Conservation (phyloP, 495 filamentous ascomycete species). For the Sabuloglossum arenarium region DNA sequence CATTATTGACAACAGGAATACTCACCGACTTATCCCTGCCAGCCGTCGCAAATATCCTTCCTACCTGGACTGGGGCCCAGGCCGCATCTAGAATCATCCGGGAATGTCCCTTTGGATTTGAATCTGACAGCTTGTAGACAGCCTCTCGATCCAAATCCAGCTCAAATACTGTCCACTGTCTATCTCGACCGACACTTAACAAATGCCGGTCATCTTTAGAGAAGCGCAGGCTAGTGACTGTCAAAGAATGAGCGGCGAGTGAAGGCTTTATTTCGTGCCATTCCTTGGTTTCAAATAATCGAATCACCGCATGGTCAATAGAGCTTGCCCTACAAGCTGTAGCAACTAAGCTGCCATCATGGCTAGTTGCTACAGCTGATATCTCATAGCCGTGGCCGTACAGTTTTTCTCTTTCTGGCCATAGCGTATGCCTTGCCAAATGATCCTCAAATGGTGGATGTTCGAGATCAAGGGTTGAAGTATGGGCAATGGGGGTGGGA, state of each 20-base stretch:
- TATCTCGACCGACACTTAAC: slow-evolving; percentile 76
- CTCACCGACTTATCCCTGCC: slow-evolving; percentile 73
- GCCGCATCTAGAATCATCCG: slow-evolving; percentile 74
- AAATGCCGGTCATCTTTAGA: slow-evolving; percentile 50
- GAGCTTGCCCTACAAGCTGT: slow-evolving; percentile 90
- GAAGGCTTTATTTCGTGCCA: slow-evolving; percentile 82
- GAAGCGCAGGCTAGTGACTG: slow-evolving; percentile 62
- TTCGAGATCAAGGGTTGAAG: slow-evolving; percentile 22
- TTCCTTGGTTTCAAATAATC: slow-evolving; percentile 61
- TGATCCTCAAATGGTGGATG: slow-evolving; percentile 79
- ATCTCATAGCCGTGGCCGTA: slow-evolving; percentile 99
- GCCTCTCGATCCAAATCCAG: slow-evolving; percentile 15
- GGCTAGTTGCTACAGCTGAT: slow-evolving; percentile 63
- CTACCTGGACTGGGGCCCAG: slow-evolving; percentile 41
- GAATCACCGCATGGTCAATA: slow-evolving; percentile 81
- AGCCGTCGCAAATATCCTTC: slow-evolving; percentile 58
- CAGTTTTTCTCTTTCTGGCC: slow-evolving; percentile 90
- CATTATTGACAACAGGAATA: slow-evolving; percentile 15
- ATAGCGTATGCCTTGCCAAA: slow-evolving; percentile 74
- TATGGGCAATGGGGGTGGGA: slow-evolving; percentile 19
- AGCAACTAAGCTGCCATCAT: slow-evolving; percentile 54
- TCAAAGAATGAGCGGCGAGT: slow-evolving; percentile 60
- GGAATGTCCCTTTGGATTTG: slow-evolving; percentile 67
- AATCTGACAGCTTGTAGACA: slow-evolving; percentile 31
- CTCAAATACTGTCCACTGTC: slow-evolving; percentile 71